Base-by-base conservation (phyloP, 1,284 basidiomycete species). In the Sanguinoderma infundibulare region DNA sequence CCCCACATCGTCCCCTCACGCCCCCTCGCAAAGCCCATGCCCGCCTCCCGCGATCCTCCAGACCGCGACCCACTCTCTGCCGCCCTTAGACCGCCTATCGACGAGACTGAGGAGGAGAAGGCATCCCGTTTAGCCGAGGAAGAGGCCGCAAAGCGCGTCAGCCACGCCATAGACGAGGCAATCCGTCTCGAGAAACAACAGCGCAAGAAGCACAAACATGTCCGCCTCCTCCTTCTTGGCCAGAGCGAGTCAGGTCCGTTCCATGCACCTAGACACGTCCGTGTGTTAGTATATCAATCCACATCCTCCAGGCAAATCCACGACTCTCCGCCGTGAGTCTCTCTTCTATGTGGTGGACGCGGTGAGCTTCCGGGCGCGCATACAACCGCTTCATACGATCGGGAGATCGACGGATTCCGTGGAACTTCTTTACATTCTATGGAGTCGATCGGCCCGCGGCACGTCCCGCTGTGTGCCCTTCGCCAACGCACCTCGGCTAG, bases 221-320 rank as follows among this genome's bases (percentile, higher is more conserved):
- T 91, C 53, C 78, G 86, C 63, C 79, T 91, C 9, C 75, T 91
- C 50, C 78, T 91, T 26, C 82, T 91, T 0, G 90, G 90, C 3
- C 90, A 92, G 75, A 89, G 86, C 77, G 90, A 92, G 77, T 87
- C 85, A 58, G 90, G 89, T 86, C 70, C 67, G 83, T 76, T 56
- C 34, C 50, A 17, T 57, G 34, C 50, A 46, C 56, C 47, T 39
- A 30, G 51, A 40, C 53, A 44, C 55, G 36, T 35, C 30, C 42
- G 5, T 22, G 6, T 51, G 17, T n/a, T 35, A 15, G 15, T 24
- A 28, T 44, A 49, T 61, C 56, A 51, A 54, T 39, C 36, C 15
- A 30, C 30, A 9, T 35, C 28, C 17, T 32, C 24, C 49, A 70
- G 69, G 69, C 52, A 91, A 91, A 79, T 90, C 87, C 0, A 91